A percentile compares a stretch with the other conserved stretches of the same genome.
These are phyloP conservation scores for Lathyrus oleraceus DNA, from an alignment of 306 rosid genomes.

Conservation along the genomic window DNA sequence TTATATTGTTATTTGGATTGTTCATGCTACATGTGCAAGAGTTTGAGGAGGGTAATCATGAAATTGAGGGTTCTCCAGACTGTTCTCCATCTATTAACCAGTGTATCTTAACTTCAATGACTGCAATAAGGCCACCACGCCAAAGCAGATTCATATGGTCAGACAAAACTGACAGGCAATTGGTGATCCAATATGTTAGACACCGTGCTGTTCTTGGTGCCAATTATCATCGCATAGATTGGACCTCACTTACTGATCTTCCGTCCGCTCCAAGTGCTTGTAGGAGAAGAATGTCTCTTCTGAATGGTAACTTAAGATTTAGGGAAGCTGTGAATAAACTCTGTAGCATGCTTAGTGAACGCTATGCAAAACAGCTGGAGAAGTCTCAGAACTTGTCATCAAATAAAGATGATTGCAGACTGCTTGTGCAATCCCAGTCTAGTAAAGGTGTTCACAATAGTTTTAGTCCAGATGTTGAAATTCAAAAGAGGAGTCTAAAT, in stretches of 20 bases:
- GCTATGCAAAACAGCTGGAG: conserved; percentile 62
- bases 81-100: conserved; percentile 46
- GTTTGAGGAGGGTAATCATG: conserved; percentile 48
- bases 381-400: conserved; percentile 45
- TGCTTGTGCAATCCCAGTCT: conserved; percentile 42
- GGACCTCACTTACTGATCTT: conserved; percentile 71
- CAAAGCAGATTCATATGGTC: conserved; percentile 79
- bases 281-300: conserved; percentile 67
- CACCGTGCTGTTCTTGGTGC: conserved; percentile 79
- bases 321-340: conserved; percentile 79
- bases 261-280: conserved; percentile 76
- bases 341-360: conserved; percentile 73
- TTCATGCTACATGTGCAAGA: conserved; percentile 43
- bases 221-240: conserved; percentile 65
- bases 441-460: conserved; percentile 36
- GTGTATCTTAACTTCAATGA: conserved; percentile 50
- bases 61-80: conserved; percentile 47
- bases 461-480: conserved; percentile 32
- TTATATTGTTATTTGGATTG: too few species aligned
- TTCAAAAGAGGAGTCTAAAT: conserved; percentile 39
- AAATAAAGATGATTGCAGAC: conserved; percentile 49
- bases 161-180: conserved; percentile 85
- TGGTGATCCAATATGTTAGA: conserved; percentile 82
- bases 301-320: conserved; percentile 55
- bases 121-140: conserved; percentile 48